Percentiles rank a stretch among this genome's conserved stretches.
Evolutionary conservation across 192 early-diverging fungal species (phyloP).

Genomic region (Spizellomyces punctatus): DNA sequence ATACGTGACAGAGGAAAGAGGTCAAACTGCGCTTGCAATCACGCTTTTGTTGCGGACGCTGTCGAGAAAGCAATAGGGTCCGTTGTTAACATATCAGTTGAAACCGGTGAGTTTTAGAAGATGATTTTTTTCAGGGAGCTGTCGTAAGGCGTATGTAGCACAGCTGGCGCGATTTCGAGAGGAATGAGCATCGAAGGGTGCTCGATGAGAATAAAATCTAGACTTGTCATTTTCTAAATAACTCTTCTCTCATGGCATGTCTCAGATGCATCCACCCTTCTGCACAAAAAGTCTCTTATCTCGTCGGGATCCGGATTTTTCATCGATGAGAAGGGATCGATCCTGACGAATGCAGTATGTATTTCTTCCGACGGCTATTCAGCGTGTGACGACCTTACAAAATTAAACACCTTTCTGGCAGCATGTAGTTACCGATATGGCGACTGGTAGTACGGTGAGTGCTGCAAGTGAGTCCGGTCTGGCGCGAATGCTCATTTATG

Average conservation of each 20-base stretch:
- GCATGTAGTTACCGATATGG: slow-evolving; percentile 37
- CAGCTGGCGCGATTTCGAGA: too few relatives aligned
- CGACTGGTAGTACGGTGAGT: slow-evolving; percentile 19
- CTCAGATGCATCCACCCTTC: slow-evolving; percentile 25
- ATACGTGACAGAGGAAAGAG: neutral
- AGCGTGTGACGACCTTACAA: neutral
- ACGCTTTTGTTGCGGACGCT: slow-evolving; percentile 51
- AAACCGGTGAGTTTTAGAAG: slow-evolving; percentile 34
- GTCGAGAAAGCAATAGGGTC: slow-evolving; percentile 46
- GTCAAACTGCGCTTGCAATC: neutral
- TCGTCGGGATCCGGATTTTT: slow-evolving; percentile 56
- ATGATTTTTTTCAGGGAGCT: neutral
- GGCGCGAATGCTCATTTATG: too few relatives aligned
- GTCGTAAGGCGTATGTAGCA: too few relatives aligned
- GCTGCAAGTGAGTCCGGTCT: too few relatives aligned
- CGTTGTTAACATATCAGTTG: slow-evolving; percentile 53
- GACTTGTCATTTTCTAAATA: neutral
- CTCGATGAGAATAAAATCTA: too few relatives aligned
- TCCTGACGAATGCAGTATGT: slow-evolving; percentile 49
- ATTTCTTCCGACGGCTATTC: slow-evolving; percentile 28
- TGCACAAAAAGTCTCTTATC: slow-evolving; percentile 31
- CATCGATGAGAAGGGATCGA: slow-evolving; percentile 41
- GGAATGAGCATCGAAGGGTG: too few relatives aligned
- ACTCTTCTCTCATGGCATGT: neutral
- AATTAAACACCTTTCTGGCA: neutral